A percentile compares a stretch with the other conserved stretches of the same genome.
phyloP scores from a whole-genome alignment of 345 rosid species.

The thale cress (Arabidopsis thaliana) region DNA sequence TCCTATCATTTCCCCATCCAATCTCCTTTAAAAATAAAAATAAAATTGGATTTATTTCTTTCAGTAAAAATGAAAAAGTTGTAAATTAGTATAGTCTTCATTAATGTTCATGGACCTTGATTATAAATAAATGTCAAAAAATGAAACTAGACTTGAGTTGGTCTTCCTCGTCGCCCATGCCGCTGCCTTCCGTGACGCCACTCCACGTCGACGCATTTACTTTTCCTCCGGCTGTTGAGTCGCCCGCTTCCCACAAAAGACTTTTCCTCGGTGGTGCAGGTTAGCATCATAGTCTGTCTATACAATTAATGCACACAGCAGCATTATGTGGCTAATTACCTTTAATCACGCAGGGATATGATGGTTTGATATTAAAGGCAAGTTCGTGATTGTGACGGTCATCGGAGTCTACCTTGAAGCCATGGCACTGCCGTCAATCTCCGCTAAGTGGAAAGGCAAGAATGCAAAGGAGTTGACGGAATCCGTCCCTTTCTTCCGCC shows the following conservation, averaged over 20 bases:
- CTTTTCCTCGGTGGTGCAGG: conserved; percentile 85
- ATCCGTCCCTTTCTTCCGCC: conserved; percentile 66
- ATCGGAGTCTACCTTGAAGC: conserved; percentile 75
- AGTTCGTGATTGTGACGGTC: conserved; percentile 70
- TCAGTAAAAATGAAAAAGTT: no score
- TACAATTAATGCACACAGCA: background rate
- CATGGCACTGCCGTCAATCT: conserved; percentile 53
- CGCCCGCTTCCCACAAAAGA: conserved; percentile 59
- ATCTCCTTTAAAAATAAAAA: no score
- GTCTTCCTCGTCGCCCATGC: conserved; percentile 18
- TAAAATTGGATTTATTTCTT: no score
- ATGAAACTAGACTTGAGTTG: conserved; percentile 12
- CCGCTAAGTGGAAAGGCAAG: conserved; percentile 77
- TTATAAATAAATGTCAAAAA: background rate
- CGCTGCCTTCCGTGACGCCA: conserved; percentile 41
- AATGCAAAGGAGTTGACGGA: conserved; percentile 53
- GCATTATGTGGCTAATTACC: background rate
- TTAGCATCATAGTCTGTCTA: conserved; percentile 9
- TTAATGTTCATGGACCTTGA: background rate
- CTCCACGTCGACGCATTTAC: conserved; percentile 51
- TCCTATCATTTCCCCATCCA: no score
- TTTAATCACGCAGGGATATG: conserved; percentile 59
- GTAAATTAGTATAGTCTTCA: background rate
- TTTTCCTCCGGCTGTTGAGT: conserved; percentile 58
- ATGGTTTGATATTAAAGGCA: conserved; percentile 69